Base-by-base conservation (phyloP, 164 flowering plant species). In the Vitis rotundifolia region DNA sequence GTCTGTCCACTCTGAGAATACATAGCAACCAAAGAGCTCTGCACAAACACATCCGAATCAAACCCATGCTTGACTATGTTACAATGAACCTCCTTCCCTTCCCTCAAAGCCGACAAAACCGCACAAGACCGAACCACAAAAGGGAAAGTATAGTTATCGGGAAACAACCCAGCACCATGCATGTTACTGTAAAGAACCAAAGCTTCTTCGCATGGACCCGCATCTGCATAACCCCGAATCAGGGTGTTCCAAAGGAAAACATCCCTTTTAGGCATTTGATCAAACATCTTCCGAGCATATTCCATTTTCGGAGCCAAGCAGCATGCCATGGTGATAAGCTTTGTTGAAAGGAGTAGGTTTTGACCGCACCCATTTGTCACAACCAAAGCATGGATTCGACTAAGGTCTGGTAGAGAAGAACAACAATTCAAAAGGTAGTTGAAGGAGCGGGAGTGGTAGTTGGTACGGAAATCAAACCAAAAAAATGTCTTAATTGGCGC, bases 111-210 rank as follows among this genome's bases (percentile, higher is more conserved):
- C 47, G 78, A 75, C 15, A 82, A 1, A 22, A 77, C 79, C 11
- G 74, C 80, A 56, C 85, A 82, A 2, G 81, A 77, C 52, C 77
- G 72, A 47, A 82, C 66, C 50, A 82, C 77, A 10, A 28, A 73
- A 1, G 82, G 80, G 64, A 79, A 79, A 29, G 85, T 79, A 59
- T 63, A 79, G 50, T 82, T 55, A 63, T 77, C 81, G 6, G 78
- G 83, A 8, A 29, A 60, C 57, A 79, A 66, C 11, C 81, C 81
- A 9, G 50, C 10, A 9, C 12, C 51, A 70, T 78, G 83, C 85
- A 82, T 80, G 9, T 62, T 13, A 26, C 66, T 68, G 28, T 79
- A 80, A 11, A 76, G 69, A 47, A 59, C 1, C 13, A 80, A 12
- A 44, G 81, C 81, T 54, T 73, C 72, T 63, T n/a, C 13, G 53